Conservation (phyloP, 169 alveolate species). For the Eimeria brunetti region DNA sequence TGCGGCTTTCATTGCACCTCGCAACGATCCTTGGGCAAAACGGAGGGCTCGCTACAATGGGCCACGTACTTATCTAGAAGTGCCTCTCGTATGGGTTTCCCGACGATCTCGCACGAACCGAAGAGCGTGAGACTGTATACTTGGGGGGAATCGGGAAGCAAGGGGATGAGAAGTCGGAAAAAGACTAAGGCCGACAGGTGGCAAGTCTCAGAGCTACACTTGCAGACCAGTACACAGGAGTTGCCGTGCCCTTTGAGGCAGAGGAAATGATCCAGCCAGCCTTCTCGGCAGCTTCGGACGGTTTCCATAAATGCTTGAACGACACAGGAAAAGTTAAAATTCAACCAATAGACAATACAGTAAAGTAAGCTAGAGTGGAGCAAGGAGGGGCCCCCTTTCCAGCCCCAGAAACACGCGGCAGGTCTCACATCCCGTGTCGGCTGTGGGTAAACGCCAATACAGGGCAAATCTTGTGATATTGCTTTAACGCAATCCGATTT, state of each 20-base stretch:
- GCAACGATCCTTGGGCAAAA: neutral
- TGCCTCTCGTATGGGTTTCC: neutral
- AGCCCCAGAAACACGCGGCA: slow-evolving; percentile 37
- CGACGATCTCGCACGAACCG: neutral
- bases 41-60: neutral
- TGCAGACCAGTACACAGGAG: slow-evolving; percentile 9
- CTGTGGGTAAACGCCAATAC: slow-evolving; percentile 11
- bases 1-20: neutral
- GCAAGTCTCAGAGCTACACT: neutral
- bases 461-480: neutral
- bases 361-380: neutral
- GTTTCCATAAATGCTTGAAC: neutral
- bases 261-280: neutral
- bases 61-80: neutral
- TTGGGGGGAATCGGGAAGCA: neutral
- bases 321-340: neutral
- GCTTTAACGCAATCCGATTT: neutral
- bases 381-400: slow-evolving; percentile 24
- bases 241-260: neutral
- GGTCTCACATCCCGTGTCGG: slow-evolving; percentile 15
- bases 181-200: neutral
- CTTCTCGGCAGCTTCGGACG: neutral
- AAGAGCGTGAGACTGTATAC: neutral
- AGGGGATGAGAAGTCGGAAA: neutral
- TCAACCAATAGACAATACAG: neutral